Evolutionary conservation across 2,329 filamentous ascomycete genomes (phyloP).

Genomic region (Pseudogymnoascus sp.): DNA sequence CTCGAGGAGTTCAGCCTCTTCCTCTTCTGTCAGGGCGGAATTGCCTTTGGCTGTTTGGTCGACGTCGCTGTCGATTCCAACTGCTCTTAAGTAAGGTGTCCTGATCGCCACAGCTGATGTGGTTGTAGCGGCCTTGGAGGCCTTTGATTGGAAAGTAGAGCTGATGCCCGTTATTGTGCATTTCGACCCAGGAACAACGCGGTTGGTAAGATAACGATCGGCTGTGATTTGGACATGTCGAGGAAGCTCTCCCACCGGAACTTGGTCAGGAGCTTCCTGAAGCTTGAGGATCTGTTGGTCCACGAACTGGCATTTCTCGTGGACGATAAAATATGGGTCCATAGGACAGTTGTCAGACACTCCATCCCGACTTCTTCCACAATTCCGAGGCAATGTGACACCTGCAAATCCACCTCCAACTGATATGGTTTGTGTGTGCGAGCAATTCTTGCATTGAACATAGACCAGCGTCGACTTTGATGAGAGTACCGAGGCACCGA

Average conservation of each 20-base stretch:
- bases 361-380: conserved; percentile 34
- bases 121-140: conserved; percentile 63
- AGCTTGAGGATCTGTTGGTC: conserved; percentile 98
- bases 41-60: conserved; percentile 84
- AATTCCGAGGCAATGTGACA: conserved; percentile 73
- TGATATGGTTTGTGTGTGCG: conserved; percentile 59
- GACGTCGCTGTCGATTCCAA: conserved; percentile 84
- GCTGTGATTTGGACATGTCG: conserved; percentile 92
- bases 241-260: conserved; percentile 91
- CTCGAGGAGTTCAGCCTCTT: conserved; percentile 92
- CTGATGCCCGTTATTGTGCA: conserved; percentile 97
- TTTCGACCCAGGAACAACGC: conserved; percentile 87
- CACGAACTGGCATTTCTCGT: conserved; percentile 90
- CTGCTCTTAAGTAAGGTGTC: conserved; percentile 87
- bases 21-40: conserved; percentile 81
- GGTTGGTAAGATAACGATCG: conserved; percentile 92
- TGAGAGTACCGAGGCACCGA: conserved; percentile 91
- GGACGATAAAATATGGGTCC: conserved; percentile 91
- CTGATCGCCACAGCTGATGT: conserved; percentile 86
- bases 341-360: conserved; percentile 65
- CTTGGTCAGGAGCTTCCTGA: conserved; percentile 94
- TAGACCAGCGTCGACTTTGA: conserved; percentile 86
- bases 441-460: conserved; percentile 83
- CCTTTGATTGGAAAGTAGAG: conserved; percentile 94
- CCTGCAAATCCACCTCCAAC: conserved; percentile 83